Conservation (phyloP, 139 green algal species). For the Nannochloris sp. region DNA sequence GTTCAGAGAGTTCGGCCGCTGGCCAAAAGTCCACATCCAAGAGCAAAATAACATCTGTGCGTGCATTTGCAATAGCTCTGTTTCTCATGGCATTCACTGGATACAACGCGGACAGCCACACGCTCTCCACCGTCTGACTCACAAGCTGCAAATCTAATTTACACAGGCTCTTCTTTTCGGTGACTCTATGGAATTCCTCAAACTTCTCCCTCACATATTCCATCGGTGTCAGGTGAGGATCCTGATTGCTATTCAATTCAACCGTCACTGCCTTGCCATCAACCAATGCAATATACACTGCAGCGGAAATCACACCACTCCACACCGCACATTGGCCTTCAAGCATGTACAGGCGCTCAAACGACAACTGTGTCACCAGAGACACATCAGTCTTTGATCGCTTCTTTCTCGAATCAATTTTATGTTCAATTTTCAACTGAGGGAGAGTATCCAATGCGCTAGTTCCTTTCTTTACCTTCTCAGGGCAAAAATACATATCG, state of each 20-base stretch:
- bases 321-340: slow-evolving; percentile 42
- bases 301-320: slow-evolving; percentile 38
- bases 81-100: slow-evolving; percentile 39
- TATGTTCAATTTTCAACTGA: slow-evolving; percentile 25
- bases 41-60: slow-evolving; percentile 32
- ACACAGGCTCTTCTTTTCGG: slow-evolving; percentile 29
- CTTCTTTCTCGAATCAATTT: slow-evolving; percentile 12
- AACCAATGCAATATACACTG: slow-evolving; percentile 38
- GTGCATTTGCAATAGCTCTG: slow-evolving; percentile 26
- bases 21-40: slow-evolving; percentile 40
- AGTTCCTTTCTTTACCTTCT: slow-evolving; percentile 4
- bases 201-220: slow-evolving; percentile 14
- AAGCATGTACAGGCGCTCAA: slow-evolving; percentile 39
- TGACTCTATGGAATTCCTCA: slow-evolving; percentile 30
- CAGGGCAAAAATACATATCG: slow-evolving; percentile 10
- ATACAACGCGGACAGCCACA: slow-evolving; percentile 35
- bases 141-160: slow-evolving; percentile 38
- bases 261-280: slow-evolving; percentile 26
- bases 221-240: slow-evolving; percentile 27
- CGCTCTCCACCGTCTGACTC: slow-evolving; percentile 25
- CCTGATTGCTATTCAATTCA: slow-evolving; percentile 33
- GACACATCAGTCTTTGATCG: slow-evolving; percentile 24
- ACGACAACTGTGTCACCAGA: slow-evolving; percentile 35
- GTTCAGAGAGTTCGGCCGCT: slow-evolving; percentile 24
- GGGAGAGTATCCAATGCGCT: slow-evolving; percentile 18